phyloP scores from a whole-genome alignment of 768 basidiomycete genomes.

The Trametes cubensis region DNA sequence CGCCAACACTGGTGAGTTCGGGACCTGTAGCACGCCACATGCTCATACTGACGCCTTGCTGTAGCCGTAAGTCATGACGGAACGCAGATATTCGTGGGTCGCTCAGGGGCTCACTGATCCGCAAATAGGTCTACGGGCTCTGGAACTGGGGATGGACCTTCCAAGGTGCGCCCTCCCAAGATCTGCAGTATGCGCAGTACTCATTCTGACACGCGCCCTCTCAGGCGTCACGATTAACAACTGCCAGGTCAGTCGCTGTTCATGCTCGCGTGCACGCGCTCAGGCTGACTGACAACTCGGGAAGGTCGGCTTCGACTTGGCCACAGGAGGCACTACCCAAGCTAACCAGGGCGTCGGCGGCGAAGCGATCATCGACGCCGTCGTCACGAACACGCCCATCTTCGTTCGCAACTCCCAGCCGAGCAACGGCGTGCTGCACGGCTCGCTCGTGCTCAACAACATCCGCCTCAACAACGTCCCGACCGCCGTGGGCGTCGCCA shows the following conservation, averaged over 20 bases:
- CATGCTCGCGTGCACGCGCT: too few relatives aligned
- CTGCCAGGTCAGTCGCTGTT: slow-evolving; percentile 38
- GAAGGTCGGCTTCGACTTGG: slow-evolving; percentile 30
- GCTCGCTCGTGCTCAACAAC: slow-evolving; percentile 70
- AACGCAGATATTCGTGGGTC: not conserved
- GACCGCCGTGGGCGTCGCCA: slow-evolving; percentile 57
- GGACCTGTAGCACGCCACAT: not conserved
- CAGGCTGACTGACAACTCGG: not conserved
- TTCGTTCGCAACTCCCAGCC: slow-evolving; percentile 56
- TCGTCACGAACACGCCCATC: slow-evolving; percentile 61
- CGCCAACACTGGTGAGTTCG: slow-evolving; percentile 42
- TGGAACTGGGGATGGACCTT: slow-evolving; percentile 51
- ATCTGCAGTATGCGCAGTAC: not conserved
- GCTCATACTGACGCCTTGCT: not conserved
- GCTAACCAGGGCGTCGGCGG: slow-evolving; percentile 47
- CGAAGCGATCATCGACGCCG: slow-evolving; percentile 66
- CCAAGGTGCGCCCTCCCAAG: slow-evolving; percentile 40
- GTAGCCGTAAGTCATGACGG: slow-evolving; percentile 14
- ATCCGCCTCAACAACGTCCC: slow-evolving; percentile 60
- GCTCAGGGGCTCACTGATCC: not conserved
- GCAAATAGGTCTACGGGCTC: slow-evolving; percentile 24
- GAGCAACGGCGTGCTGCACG: slow-evolving; percentile 49
- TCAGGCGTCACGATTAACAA: slow-evolving; percentile 42
- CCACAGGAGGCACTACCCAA: slow-evolving; percentile 21
- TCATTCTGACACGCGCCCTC: not conserved